Percentiles rank a stretch among this genome's conserved stretches.
Evolutionary conservation across 768 basidiomycete genomes (phyloP).

Genomic region (Serendipita sp.): DNA sequence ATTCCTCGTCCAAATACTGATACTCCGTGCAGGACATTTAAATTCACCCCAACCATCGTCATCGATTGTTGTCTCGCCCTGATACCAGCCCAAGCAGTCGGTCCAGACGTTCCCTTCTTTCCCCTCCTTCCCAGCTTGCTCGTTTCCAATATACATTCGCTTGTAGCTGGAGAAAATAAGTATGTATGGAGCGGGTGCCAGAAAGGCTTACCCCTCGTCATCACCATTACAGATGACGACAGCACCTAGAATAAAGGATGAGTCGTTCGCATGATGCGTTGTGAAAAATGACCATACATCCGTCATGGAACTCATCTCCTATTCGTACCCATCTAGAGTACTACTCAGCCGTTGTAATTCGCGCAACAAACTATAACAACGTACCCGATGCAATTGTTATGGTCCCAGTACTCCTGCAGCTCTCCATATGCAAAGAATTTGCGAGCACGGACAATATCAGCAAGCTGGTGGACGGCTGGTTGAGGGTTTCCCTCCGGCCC

Average conservation of each 20-base stretch:
- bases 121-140: slow-evolving; percentile 21
- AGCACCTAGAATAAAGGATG: slow-evolving; percentile 2
- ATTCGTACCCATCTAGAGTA: slow-evolving; percentile 11
- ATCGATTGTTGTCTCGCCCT: slow-evolving; percentile 27
- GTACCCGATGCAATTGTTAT: slow-evolving; percentile 13
- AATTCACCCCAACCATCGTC: slow-evolving; percentile 32
- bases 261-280: not conserved
- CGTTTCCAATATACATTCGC: slow-evolving; percentile 13
- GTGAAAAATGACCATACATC: slow-evolving; percentile 6
- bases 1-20: slow-evolving; percentile 27
- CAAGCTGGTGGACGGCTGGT: slow-evolving; percentile 11
- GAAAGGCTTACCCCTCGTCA: slow-evolving; percentile 10
- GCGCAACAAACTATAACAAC: not conserved
- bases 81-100: slow-evolving; percentile 29
- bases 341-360: too few relatives aligned
- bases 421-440: slow-evolving; percentile 14
- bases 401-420: slow-evolving; percentile 14
- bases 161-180: not conserved
- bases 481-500: slow-evolving; percentile 11
- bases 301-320: slow-evolving; percentile 12
- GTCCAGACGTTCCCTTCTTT: slow-evolving; percentile 29
- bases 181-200: too few relatives aligned
- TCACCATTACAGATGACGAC: slow-evolving; percentile 14
- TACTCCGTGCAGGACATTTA: slow-evolving; percentile 22
- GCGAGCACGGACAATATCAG: slow-evolving; percentile 12